Evolutionary conservation across 495 filamentous ascomycete species (phyloP).

Genomic region (Patellaria atrata): DNA sequence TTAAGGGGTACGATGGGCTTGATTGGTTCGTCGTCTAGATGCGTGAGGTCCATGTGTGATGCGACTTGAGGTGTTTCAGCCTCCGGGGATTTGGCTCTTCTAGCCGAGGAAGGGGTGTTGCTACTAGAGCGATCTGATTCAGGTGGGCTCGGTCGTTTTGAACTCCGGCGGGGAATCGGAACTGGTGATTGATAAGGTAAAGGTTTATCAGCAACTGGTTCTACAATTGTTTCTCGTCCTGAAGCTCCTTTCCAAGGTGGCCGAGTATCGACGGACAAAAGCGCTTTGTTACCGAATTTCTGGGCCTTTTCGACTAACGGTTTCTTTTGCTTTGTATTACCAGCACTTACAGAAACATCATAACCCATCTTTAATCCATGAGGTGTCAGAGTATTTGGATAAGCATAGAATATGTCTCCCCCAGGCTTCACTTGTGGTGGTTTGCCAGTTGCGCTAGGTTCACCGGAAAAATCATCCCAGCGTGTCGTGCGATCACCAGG

Average conservation of each 20-base stretch:
- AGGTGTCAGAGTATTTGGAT: slow-evolving; percentile 2
- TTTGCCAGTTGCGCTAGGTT: slow-evolving; percentile 32
- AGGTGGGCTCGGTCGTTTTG: slow-evolving; percentile 4
- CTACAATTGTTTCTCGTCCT: slow-evolving; percentile 33
- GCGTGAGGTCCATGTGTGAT: slow-evolving; percentile 7
- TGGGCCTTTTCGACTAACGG: slow-evolving; percentile 5
- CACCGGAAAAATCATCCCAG: slow-evolving; percentile 39
- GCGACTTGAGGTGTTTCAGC: slow-evolving; percentile 17
- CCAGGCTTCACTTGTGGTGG: slow-evolving; percentile 19
- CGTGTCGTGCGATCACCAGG: slow-evolving; percentile 20
- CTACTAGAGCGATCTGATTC: neutral
- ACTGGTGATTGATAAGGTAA: slow-evolving; percentile 13
- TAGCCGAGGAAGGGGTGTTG: slow-evolving; percentile 9
- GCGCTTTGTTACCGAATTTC: slow-evolving; percentile 5
- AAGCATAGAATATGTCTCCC: slow-evolving; percentile 6
- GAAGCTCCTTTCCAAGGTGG: slow-evolving; percentile 37
- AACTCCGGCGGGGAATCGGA: slow-evolving; percentile 1
- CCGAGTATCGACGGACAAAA: slow-evolving; percentile 21
- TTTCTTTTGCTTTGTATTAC: slow-evolving; percentile 5
- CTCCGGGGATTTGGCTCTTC: slow-evolving; percentile 7
- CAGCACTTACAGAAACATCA: slow-evolving; percentile 21
- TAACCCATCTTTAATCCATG: slow-evolving; percentile 11
- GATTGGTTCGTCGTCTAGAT: slow-evolving; percentile 22
- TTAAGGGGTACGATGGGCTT: slow-evolving; percentile 28
- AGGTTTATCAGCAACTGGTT: slow-evolving; percentile 21